Evolutionary conservation across 352 stramenopile species (phyloP).

Genomic region (Phytopythium helicoides): DNA sequence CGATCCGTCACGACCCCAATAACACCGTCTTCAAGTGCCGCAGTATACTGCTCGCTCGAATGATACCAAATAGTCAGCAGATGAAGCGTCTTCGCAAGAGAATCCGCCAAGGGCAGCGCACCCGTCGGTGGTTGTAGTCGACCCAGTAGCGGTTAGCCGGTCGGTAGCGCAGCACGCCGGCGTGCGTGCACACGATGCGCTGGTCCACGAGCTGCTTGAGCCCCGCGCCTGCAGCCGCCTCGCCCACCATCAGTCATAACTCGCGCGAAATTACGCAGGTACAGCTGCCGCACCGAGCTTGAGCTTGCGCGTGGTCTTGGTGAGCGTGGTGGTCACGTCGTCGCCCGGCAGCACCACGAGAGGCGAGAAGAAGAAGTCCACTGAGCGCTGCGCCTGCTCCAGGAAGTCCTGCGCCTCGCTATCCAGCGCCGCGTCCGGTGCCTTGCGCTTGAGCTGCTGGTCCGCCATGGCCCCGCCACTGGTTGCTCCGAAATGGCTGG

Average conservation of each 20-base stretch:
- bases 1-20: slow-evolving; percentile 94
- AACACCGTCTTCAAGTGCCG: slow-evolving; percentile 87
- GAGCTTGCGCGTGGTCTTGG: slow-evolving; percentile 64
- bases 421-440: slow-evolving; percentile 24
- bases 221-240: slow-evolving; percentile 36
- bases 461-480: slow-evolving; percentile 39
- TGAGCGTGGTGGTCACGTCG: slow-evolving; percentile 75
- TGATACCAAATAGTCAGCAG: too few relatives aligned
- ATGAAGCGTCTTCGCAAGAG: neutral
- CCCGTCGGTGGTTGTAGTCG: slow-evolving; percentile 85
- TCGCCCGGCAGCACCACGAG: slow-evolving; percentile 72
- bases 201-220: slow-evolving; percentile 55
- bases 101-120: slow-evolving; percentile 24
- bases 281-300: slow-evolving; percentile 47
- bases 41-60: slow-evolving; percentile 57
- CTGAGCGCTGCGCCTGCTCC: slow-evolving; percentile 65
- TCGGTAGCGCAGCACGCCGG: slow-evolving; percentile 81
- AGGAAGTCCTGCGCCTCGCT: slow-evolving; percentile 58
- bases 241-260: slow-evolving; percentile 5
- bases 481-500: slow-evolving; percentile 10
- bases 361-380: slow-evolving; percentile 79
- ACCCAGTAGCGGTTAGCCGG: slow-evolving; percentile 89
- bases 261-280: neutral
- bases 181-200: slow-evolving; percentile 74
- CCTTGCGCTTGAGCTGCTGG: slow-evolving; percentile 44